Percentiles rank a stretch among this genome's conserved stretches.
phyloP scores from a whole-genome alignment of 2,329 filamentous ascomycete genomes.

The Trichoderma polysporum region DNA sequence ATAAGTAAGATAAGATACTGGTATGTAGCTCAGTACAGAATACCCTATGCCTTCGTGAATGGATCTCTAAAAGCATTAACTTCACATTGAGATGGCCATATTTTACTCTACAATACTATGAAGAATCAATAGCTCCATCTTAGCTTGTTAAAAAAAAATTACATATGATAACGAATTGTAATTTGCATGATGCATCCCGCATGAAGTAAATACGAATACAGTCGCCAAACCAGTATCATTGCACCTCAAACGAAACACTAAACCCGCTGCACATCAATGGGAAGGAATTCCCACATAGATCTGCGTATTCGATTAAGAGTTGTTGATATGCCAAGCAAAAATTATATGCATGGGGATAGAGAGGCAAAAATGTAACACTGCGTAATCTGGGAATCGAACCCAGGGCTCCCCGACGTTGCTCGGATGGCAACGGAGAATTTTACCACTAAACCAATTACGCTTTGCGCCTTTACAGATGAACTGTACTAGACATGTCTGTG shows the following conservation, averaged over 20 bases:
- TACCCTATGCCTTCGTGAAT: background rate
- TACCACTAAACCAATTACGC: conserved; percentile 39
- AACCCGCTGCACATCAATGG: background rate
- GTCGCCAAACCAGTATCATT: background rate
- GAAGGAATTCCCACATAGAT: background rate
- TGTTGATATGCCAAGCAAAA: background rate
- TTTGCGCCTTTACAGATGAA: background rate
- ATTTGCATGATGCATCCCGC: no score
- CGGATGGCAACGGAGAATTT: conserved; percentile 38
- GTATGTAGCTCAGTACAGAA: background rate
- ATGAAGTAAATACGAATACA: background rate
- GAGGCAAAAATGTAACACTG: conserved; percentile 24
- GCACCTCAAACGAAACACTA: background rate
- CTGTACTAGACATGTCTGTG: background rate
- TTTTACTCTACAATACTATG: no score
- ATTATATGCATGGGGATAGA: background rate
- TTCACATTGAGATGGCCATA: background rate
- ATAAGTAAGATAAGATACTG: background rate
- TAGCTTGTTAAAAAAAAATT: no score
- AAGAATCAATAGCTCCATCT: background rate
- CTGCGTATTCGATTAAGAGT: background rate
- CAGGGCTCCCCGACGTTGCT: conserved; percentile 35
- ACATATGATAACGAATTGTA: no score
- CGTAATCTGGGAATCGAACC: conserved; percentile 38
- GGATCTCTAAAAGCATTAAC: background rate